phyloP scores from a whole-genome alignment of 202 grass and related monocot genomes.

The Digitaria exilis region DNA sequence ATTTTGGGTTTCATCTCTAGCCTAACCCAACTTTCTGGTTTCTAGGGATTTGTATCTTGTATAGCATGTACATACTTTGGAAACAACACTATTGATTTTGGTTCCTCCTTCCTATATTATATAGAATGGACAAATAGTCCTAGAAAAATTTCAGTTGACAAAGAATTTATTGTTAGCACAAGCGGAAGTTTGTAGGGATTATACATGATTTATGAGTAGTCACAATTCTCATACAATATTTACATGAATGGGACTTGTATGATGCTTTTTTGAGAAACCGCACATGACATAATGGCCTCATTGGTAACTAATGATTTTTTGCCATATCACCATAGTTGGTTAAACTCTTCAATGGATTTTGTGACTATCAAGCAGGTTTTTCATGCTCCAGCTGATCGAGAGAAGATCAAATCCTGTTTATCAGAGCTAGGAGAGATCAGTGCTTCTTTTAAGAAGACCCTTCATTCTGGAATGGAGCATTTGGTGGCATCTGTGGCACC shows the following conservation, averaged over 20 bases:
- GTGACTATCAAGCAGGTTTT: conserved; percentile 56
- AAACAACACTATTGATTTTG: not conserved
- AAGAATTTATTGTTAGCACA: not conserved
- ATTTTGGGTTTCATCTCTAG: no score
- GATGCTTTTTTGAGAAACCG: no score
- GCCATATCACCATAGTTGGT: not conserved
- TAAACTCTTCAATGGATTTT: conserved; percentile 13
- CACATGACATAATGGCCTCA: not conserved
- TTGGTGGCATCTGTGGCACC: conserved; percentile 76
- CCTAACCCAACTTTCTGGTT: no score
- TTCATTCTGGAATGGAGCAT: conserved; percentile 82
- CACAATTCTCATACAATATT: not conserved
- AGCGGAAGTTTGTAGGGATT: not conserved
- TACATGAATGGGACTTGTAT: no score
- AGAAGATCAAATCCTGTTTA: conserved; percentile 96
- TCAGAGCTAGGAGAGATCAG: conserved; percentile 86
- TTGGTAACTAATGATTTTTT: conserved; percentile 10
- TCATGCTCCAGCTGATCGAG: conserved; percentile 73
- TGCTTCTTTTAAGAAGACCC: conserved; percentile 74
- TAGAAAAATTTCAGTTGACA: not conserved
- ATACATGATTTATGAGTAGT: not conserved
- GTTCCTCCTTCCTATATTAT: not conserved
- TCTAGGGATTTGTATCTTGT: no score
- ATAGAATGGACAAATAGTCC: not conserved
- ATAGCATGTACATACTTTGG: not conserved